Percentiles rank a stretch among this genome's conserved stretches.
phyloP scores from a whole-genome alignment of 1,284 basidiomycete species.

The Ustilago nuda region DNA sequence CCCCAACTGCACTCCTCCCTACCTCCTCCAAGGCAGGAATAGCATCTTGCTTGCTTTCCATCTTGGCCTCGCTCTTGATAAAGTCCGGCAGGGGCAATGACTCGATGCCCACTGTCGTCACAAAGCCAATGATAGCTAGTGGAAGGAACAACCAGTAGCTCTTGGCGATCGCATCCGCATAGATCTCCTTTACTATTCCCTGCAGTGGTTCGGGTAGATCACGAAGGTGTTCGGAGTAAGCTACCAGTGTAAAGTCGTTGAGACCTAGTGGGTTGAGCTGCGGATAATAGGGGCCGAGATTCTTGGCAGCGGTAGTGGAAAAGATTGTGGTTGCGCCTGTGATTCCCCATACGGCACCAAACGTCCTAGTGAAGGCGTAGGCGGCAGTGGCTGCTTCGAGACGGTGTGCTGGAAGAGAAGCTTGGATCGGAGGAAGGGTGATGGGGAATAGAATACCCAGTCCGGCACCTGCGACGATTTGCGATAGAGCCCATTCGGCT shows the following conservation, averaged over 20 bases:
- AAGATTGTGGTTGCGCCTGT: slow-evolving; percentile 51
- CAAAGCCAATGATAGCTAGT: slow-evolving; percentile 29
- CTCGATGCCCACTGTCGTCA: slow-evolving; percentile 30
- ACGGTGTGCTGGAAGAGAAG: slow-evolving; percentile 32
- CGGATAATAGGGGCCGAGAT: slow-evolving; percentile 13
- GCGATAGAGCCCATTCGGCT: slow-evolving; percentile 67
- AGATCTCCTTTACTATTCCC: slow-evolving; percentile 17
- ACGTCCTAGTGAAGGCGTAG: slow-evolving; percentile 50
- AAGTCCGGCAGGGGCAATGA: slow-evolving; percentile 45
- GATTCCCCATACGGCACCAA: slow-evolving; percentile 57
- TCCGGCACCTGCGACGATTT: slow-evolving; percentile 55
- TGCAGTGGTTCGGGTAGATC: slow-evolving; percentile 27
- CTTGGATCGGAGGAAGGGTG: slow-evolving; percentile 53
- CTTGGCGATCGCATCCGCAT: slow-evolving; percentile 24
- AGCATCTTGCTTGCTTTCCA: slow-evolving; percentile 20
- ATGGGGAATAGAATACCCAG: slow-evolving; percentile 52
- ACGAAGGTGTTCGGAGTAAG: slow-evolving; percentile 22
- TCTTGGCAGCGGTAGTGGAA: slow-evolving; percentile 26
- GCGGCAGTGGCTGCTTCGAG: slow-evolving; percentile 47
- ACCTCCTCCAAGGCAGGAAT: slow-evolving; percentile 3
- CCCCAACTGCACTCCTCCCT: not conserved
- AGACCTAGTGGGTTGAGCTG: slow-evolving; percentile 38
- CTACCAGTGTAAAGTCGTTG: slow-evolving; percentile 37
- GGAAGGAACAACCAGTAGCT: slow-evolving; percentile 41
- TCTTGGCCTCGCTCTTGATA: slow-evolving; percentile 29